These are phyloP conservation scores for Diaporthe velutina DNA, from an alignment of 2,329 filamentous ascomycete species.

Conservation along the genomic window DNA sequence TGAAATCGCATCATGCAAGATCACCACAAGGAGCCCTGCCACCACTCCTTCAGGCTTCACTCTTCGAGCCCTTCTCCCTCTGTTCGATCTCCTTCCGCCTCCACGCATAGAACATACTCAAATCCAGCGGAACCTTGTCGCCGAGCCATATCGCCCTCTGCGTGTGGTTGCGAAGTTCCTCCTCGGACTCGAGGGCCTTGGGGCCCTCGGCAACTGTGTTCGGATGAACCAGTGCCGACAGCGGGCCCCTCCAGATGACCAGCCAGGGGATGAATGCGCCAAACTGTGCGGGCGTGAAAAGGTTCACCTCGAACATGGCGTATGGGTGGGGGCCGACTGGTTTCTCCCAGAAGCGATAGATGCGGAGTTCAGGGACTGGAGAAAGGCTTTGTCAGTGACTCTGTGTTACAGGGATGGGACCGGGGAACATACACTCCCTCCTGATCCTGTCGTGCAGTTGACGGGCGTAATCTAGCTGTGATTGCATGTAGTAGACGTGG, in stretches of 20 bases:
- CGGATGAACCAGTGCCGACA: slow-evolving; percentile 85
- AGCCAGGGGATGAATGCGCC: slow-evolving; percentile 91
- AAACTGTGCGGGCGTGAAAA: slow-evolving; percentile 89
- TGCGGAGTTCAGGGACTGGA: slow-evolving; percentile 85
- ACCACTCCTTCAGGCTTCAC: neutral
- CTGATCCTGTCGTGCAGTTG: slow-evolving; percentile 84
- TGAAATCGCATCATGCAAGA: neutral
- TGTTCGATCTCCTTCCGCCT: slow-evolving; percentile 30
- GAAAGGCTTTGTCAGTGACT: neutral
- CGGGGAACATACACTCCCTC: slow-evolving; percentile 73
- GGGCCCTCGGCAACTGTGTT: slow-evolving; percentile 72
- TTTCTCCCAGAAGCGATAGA: slow-evolving; percentile 82
- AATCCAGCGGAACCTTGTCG: slow-evolving; percentile 72
- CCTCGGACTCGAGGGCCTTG: slow-evolving; percentile 44
- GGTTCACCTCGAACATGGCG: slow-evolving; percentile 93
- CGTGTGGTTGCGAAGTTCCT: slow-evolving; percentile 70
- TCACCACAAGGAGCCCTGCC: neutral
- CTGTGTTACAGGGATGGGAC: neutral
- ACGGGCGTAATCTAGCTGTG: slow-evolving; percentile 75
- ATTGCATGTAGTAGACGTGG: slow-evolving; percentile 85
- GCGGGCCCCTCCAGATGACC: slow-evolving; percentile 81
- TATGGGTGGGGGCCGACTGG: slow-evolving; percentile 86
- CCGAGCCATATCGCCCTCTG: slow-evolving; percentile 82
- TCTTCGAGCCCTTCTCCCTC: neutral
- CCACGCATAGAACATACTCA: slow-evolving; percentile 56